Conservation (phyloP, 192 early-diverging fungal genomes). For the Podila minutissima region DNA sequence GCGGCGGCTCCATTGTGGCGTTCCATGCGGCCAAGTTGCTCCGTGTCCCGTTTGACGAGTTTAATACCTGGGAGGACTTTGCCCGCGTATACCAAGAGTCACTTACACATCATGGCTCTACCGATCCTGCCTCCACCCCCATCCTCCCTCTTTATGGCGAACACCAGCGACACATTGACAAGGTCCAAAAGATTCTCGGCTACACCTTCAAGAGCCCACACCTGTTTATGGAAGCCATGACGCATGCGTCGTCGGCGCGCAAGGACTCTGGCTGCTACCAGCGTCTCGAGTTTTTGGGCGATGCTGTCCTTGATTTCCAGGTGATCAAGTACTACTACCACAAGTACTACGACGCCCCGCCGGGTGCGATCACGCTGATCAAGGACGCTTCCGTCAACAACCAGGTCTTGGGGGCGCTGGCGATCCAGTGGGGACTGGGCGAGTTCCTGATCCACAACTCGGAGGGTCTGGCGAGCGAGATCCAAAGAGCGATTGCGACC, state of each 20-base stretch:
- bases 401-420: constrained; percentile 78
- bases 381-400: constrained; percentile 92
- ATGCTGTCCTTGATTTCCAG: constrained; percentile 84
- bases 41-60: constrained; percentile 64
- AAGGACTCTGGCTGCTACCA: constrained; percentile 77
- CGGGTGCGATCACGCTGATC: constrained; percentile 84
- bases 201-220: constrained; percentile 77
- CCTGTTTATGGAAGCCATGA: constrained; percentile 83
- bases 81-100: constrained; percentile 23
- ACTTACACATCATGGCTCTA: too few relatives aligned
- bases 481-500: constrained; percentile 64
- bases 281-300: constrained; percentile 91
- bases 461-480: constrained; percentile 58
- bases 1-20: constrained; percentile 62
- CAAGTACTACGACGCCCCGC: constrained; percentile 70
- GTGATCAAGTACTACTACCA: constrained; percentile 78
- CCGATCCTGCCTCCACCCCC: too few relatives aligned
- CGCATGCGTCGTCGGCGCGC: constrained; percentile 78
- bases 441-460: constrained; percentile 74
- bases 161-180: constrained; percentile 1
- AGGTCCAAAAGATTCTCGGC: constrained; percentile 55
- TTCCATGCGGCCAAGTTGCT: constrained; percentile 65
- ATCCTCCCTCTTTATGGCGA: too few relatives aligned
- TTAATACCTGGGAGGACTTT: constrained; percentile 62
- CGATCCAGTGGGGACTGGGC: constrained; percentile 72